Percentiles rank a stretch among this genome's conserved stretches.
Evolutionary conservation across 345 rosid genomes (phyloP).

Genomic region (Stellera chamaejasme): DNA sequence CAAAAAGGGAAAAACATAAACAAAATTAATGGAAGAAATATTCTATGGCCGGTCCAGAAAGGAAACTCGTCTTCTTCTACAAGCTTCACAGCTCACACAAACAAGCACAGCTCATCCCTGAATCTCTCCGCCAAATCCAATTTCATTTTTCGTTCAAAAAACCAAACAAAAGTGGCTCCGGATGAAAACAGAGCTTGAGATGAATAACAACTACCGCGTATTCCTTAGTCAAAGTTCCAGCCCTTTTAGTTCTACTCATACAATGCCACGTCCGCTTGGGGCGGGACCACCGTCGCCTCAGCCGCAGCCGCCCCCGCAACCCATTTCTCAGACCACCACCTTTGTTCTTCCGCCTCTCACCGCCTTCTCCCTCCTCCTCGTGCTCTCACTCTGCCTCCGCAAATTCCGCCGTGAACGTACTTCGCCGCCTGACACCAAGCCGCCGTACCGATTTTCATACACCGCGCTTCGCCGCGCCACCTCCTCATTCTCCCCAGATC

Average conservation of each 20-base stretch:
- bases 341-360: conserved; percentile 20
- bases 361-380: conserved; percentile 39
- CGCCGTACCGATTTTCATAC: conserved; percentile 48
- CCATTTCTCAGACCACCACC: conserved; percentile 11
- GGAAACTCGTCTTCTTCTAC: no score
- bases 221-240: no score
- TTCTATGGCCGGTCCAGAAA: no score
- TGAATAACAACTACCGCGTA: no score
- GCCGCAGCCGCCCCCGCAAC: conserved; percentile 14
- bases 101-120: no score
- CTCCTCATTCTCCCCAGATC: conserved; percentile 42
- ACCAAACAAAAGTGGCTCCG: no score
- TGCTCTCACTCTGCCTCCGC: conserved; percentile 44
- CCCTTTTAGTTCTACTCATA: not conserved
- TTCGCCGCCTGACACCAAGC: conserved; percentile 30
- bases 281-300: conserved; percentile 21
- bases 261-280: conserved; percentile 46
- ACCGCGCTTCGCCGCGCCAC: conserved; percentile 54
- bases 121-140: no score
- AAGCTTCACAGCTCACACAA: no score
- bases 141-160: no score
- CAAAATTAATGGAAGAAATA: no score
- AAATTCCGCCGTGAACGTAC: conserved; percentile 45
- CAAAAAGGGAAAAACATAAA: no score
- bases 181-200: no score